Evolutionary conservation across 176 grass and related monocot species (phyloP).

Genomic region (Cenchrus americanus): DNA sequence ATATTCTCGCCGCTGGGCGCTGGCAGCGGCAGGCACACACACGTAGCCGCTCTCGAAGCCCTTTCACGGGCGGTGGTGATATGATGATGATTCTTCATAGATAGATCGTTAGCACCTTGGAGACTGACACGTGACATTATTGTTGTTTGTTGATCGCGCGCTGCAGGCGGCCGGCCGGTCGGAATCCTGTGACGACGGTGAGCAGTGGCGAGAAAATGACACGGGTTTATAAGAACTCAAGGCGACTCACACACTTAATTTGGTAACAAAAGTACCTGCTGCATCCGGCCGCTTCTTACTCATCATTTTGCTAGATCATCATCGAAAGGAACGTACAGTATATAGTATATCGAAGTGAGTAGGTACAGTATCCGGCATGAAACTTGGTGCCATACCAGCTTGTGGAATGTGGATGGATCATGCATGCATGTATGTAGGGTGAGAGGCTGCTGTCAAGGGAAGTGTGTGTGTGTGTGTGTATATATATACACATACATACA

Average conservation of each 20-base stretch:
- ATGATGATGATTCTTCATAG: neutral
- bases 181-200: neutral
- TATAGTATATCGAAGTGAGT: no score
- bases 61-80: neutral
- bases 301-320: neutral
- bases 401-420: neutral
- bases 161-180: neutral
- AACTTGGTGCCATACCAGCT: neutral
- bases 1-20: neutral
- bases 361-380: neutral
- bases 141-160: slow-evolving; percentile 10
- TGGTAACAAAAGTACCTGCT: neutral
- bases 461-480: no score
- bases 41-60: slow-evolving; percentile 10
- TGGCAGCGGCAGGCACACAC: neutral
- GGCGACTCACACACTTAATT: neutral
- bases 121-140: slow-evolving; percentile 21
- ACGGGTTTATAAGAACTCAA: neutral
- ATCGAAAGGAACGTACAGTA: neutral
- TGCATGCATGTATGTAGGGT: neutral
- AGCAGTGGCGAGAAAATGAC: neutral
- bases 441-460: slow-evolving; percentile 5
- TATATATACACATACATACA: no score
- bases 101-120: neutral
- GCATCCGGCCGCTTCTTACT: neutral